Conservation (phyloP, 331 rosid species). For the Dryas integrifolia region DNA sequence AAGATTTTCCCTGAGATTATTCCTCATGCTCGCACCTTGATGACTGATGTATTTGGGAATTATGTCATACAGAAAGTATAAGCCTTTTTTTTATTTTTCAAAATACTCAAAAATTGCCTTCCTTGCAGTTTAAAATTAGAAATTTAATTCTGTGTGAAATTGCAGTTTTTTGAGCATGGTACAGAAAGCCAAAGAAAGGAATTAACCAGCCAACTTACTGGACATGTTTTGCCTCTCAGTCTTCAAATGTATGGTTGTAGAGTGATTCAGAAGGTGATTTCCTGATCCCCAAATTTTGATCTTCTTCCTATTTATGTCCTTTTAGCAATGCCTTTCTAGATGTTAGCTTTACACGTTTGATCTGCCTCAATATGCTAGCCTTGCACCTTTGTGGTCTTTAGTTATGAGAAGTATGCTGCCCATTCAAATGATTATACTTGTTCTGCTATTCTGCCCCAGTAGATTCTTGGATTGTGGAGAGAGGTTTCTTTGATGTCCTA, state of each 20-base stretch:
- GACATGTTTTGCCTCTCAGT: slow-evolving; percentile 90
- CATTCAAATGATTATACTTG: no score
- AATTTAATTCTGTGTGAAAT: slow-evolving; percentile 24
- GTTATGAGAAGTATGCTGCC: no score
- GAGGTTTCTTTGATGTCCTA: no score
- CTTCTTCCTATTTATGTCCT: slow-evolving; percentile 21
- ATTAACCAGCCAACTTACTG: slow-evolving; percentile 70
- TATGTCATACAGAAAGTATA: slow-evolving; percentile 95
- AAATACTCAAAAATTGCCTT: slow-evolving; percentile 23
- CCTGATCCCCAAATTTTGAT: slow-evolving; percentile 13
- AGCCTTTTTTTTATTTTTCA: slow-evolving; percentile 19
- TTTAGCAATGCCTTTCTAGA: slow-evolving; percentile 4
- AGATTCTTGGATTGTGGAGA: no score
- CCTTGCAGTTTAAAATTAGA: slow-evolving; percentile 17
- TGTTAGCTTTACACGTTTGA: neutral
- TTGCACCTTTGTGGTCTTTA: no score
- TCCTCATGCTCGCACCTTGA: slow-evolving; percentile 84
- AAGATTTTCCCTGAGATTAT: slow-evolving; percentile 81
- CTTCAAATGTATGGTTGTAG: slow-evolving; percentile 99
- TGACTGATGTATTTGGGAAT: slow-evolving; percentile 96
- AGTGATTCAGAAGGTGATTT: slow-evolving; percentile 93
- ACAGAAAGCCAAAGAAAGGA: slow-evolving; percentile 79
- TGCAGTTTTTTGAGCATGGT: slow-evolving; percentile 96
- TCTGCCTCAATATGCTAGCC: neutral
- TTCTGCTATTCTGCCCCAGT: no score